Conservation (phyloP, 768 basidiomycete species). For the Suillus luteus region DNA sequence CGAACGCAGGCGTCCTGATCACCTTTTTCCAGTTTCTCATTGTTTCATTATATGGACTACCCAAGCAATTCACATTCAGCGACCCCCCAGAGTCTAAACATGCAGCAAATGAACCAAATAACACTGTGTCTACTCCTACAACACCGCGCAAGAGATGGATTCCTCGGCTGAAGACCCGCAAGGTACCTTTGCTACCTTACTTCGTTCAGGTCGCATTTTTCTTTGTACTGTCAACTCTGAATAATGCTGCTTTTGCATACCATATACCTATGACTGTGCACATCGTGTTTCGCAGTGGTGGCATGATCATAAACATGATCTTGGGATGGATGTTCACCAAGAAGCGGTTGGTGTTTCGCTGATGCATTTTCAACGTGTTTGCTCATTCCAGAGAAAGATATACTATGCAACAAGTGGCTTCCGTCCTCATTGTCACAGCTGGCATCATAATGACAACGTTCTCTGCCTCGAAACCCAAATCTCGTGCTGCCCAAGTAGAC, state of each 20-base stretch:
- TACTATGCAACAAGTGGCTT: slow-evolving; percentile 58
- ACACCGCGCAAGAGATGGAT: slow-evolving; percentile 15
- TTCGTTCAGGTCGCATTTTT: slow-evolving; percentile 81
- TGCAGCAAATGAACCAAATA: slow-evolving; percentile 27
- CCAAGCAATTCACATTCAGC: slow-evolving; percentile 50
- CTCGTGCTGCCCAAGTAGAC: slow-evolving; percentile 13
- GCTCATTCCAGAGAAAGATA: slow-evolving; percentile 48
- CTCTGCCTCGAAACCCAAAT: slow-evolving; percentile 56
- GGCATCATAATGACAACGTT: slow-evolving; percentile 83
- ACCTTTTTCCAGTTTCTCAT: slow-evolving; percentile 86
- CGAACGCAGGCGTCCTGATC: slow-evolving; percentile 76
- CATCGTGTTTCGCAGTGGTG: slow-evolving; percentile 92
- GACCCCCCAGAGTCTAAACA: slow-evolving; percentile 27
- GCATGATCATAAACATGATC: slow-evolving; percentile 80
- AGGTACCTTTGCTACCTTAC: slow-evolving; percentile 74
- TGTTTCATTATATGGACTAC: slow-evolving; percentile 74
- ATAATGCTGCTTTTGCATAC: slow-evolving; percentile 90
- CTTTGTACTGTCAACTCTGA: slow-evolving; percentile 76
- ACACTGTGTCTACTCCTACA: neutral
- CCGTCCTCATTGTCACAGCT: slow-evolving; percentile 78
- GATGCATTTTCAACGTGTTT: slow-evolving; percentile 9
- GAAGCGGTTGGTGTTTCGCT: slow-evolving; percentile 51
- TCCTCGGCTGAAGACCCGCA: slow-evolving; percentile 59
- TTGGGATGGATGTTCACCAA: slow-evolving; percentile 70
- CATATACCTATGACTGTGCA: slow-evolving; percentile 89